Base-by-base conservation (phyloP, 306 rosid genomes). In the Cyclanthera cordifolia region DNA sequence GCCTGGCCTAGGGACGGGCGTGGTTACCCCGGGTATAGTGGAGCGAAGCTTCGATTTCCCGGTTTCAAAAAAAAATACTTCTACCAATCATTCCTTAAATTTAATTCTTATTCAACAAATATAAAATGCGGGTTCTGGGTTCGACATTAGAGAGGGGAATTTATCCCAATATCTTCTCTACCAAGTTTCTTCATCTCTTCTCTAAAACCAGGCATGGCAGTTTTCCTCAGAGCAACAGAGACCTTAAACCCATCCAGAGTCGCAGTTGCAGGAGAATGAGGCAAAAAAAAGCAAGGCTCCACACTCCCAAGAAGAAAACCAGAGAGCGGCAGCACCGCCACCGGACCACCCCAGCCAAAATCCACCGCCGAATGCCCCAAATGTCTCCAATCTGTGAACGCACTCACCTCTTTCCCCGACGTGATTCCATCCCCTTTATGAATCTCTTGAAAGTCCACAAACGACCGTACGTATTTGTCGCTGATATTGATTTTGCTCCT, bases 261-360 rank as follows among this genome's bases (percentile, higher is more conserved):
- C 0, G 20, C 51, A 55, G 68, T 55, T 0, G 21, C 70, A 27
- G 73, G 46, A 19, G 96, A 82, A 77, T 79, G 73, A 20, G 96
- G 97, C 84, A 92, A 80, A 77, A 89, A 89, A 74, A 79, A 92
- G 67, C 93, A 84, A 56, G 90, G 97, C 76, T 92, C 93, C 53
- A 82, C 83, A 46, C 96, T 79, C 24, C 97, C 97, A 71, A 89
- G 88, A 15, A 92, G 79, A 70, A 79, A 74, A 56, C 78, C 77
- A 1, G 84, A 87, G 27, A 92, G 86, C 0, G 96, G 97, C 67
- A 92, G 46, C 52, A 92, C 95, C 21, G 87, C 85, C 15, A 89
- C 88, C 0, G 97, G 97, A 49, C 96, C 97, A 56, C 97, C 97
- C 90, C 92, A 87, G 0, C 97, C 97, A 73, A 87, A 92, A 78